Percentiles rank a stretch among this genome's conserved stretches.
These are phyloP conservation scores for Pterocarpus macrocarpus DNA, from an alignment of 306 rosid genomes.

Conservation along the genomic window DNA sequence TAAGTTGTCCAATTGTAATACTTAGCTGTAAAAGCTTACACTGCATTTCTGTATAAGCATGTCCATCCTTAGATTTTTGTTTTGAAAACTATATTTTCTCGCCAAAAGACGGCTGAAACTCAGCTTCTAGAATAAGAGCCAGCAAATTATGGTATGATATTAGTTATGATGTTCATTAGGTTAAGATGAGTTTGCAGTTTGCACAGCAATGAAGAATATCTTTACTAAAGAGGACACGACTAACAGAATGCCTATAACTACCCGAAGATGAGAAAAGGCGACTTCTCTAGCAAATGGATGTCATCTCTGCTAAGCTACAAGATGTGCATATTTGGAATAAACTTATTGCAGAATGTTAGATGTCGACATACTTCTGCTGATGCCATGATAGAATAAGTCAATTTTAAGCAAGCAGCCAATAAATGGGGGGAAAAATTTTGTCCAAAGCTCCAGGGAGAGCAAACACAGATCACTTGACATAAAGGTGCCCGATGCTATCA, in stretches of 20 bases:
- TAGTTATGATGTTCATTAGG: neutral
- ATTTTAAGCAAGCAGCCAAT: slow-evolving; percentile 6
- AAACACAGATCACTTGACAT: slow-evolving; percentile 26
- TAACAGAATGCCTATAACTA: neutral
- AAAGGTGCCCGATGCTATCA: slow-evolving; percentile 7
- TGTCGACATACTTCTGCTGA: neutral
- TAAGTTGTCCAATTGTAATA: slow-evolving; percentile 1
- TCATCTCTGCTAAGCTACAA: neutral
- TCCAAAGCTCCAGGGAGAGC: slow-evolving; percentile 25
- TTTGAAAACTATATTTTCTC: neutral
- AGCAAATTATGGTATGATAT: slow-evolving; percentile 5
- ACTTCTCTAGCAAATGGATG: slow-evolving; percentile 10
- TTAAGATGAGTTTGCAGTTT: neutral
- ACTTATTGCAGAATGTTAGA: slow-evolving; percentile 12
- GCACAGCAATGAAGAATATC: neutral
- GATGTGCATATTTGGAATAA: slow-evolving; percentile 1
- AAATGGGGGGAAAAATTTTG: slow-evolving; percentile 12
- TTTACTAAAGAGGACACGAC: neutral
- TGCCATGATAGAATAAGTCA: slow-evolving; percentile 25
- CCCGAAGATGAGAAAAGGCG: neutral
- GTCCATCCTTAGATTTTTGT: neutral
- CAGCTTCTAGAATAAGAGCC: slow-evolving; percentile 3
- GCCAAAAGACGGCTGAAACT: neutral
- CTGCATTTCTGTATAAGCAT: neutral
- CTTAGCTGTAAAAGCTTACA: neutral